A percentile compares a stretch with the other conserved stretches of the same genome.
These are phyloP conservation scores for Entoloma clypeatum DNA, from an alignment of 1,284 basidiomycete species.

Conservation along the genomic window DNA sequence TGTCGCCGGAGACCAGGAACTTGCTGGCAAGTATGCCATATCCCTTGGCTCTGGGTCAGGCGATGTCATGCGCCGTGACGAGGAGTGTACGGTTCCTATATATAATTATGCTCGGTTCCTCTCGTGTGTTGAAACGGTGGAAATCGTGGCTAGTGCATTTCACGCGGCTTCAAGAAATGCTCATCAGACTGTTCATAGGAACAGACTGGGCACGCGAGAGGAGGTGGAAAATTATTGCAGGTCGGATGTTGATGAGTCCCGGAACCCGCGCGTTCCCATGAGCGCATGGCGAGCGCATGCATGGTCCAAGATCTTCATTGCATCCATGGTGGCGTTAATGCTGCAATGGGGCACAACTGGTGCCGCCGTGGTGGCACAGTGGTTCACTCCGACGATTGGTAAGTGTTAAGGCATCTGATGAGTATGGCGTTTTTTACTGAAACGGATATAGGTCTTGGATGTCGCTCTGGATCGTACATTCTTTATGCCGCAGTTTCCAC, in stretches of 20 bases:
- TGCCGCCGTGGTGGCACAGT: no score
- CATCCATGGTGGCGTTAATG: no score
- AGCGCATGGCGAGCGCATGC: background rate
- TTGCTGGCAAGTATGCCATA: conserved; percentile 6
- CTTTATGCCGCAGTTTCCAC: conserved; percentile 2
- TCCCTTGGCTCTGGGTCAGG: background rate
- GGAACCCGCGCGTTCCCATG: background rate
- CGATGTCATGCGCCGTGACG: conserved; percentile 12
- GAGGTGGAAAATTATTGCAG: background rate
- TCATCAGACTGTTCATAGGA: conserved; percentile 1
- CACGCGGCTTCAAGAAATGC: conserved; percentile 8
- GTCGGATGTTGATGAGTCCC: no score
- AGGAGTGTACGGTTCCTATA: conserved; percentile 17
- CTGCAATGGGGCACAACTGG: no score
- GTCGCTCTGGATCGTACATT: background rate
- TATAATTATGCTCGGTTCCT: no score
- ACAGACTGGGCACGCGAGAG: background rate
- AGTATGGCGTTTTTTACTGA: no score
- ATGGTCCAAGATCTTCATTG: no score
- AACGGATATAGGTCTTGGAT: conserved; percentile 2
- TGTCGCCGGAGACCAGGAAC: no score
- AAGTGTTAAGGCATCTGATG: no score
- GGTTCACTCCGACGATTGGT: no score
- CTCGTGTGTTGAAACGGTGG: conserved; percentile 15
- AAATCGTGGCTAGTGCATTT: conserved; percentile 14